Conservation (phyloP, 2,329 filamentous ascomycete genomes). For the Neonectria coccinea region DNA sequence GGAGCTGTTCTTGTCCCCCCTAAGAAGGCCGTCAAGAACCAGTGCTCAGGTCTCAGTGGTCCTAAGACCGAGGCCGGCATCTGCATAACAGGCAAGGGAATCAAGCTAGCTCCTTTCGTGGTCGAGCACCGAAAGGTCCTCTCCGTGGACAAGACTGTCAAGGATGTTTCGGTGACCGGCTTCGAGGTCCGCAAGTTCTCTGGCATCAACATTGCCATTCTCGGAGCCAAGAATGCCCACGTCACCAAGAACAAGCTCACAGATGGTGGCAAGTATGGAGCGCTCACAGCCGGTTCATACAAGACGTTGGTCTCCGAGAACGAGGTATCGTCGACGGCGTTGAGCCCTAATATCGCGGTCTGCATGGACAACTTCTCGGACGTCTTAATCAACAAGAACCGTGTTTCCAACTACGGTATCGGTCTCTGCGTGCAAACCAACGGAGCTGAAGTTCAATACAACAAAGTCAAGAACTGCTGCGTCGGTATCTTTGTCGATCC, state of each 20-base stretch:
- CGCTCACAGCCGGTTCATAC: conserved; percentile 51
- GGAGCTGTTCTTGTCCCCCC: conserved; percentile 46
- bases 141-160: conserved; percentile 43
- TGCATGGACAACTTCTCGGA: conserved; percentile 52
- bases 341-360: conserved; percentile 44
- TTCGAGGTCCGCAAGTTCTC: conserved; percentile 49
- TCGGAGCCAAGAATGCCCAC: conserved; percentile 47
- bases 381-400: conserved; percentile 46
- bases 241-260: conserved; percentile 45
- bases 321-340: conserved; percentile 35
- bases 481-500: conserved; percentile 51
- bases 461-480: conserved; percentile 48
- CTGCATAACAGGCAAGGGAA: conserved; percentile 48
- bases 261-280: conserved; percentile 48
- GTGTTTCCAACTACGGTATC: conserved; percentile 46
- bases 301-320: conserved; percentile 48
- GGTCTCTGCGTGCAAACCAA: conserved; percentile 53
- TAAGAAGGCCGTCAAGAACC: conserved; percentile 38
- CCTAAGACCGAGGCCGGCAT: conserved; percentile 46
- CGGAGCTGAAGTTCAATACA: conserved; percentile 47
- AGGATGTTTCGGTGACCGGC: conserved; percentile 49
- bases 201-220: conserved; percentile 52
- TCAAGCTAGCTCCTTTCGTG: conserved; percentile 42
- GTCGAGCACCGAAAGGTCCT: conserved; percentile 48
- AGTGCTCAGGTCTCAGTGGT: conserved; percentile 49